These are phyloP conservation scores for Penicillium sp. DNA, from an alignment of 2,329 filamentous ascomycete species.

Conservation along the genomic window DNA sequence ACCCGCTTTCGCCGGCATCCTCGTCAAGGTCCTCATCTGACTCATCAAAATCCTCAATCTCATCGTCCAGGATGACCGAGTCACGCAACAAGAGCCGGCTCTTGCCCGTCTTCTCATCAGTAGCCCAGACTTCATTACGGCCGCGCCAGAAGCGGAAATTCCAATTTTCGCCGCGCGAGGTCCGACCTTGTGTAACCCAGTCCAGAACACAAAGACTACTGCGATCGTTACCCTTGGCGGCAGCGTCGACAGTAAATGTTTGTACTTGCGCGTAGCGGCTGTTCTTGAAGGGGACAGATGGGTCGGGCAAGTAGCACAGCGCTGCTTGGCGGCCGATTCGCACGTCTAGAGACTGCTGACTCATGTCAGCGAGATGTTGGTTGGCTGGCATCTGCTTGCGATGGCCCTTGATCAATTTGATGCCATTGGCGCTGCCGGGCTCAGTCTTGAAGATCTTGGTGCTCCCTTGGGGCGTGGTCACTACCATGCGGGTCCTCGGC, in stretches of 20 bases:
- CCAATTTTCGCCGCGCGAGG: slow-evolving; percentile 88
- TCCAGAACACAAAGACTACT: slow-evolving; percentile 80
- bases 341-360: slow-evolving; percentile 58
- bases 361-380: slow-evolving; percentile 44
- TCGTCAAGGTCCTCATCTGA: slow-evolving; percentile 36
- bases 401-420: slow-evolving; percentile 36
- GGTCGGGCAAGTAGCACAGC: slow-evolving; percentile 78
- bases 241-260: slow-evolving; percentile 67
- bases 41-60: slow-evolving; percentile 36
- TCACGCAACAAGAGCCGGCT: slow-evolving; percentile 80
- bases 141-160: slow-evolving; percentile 78
- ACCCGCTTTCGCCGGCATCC: slow-evolving; percentile 24
- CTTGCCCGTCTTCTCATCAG: slow-evolving; percentile 45
- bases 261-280: slow-evolving; percentile 87
- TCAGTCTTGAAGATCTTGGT: slow-evolving; percentile 94
- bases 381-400: slow-evolving; percentile 48
- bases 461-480: slow-evolving; percentile 71
- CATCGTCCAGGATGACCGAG: slow-evolving; percentile 74
- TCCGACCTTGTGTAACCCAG: slow-evolving; percentile 90
- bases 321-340: slow-evolving; percentile 56
- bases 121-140: slow-evolving; percentile 75
- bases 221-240: slow-evolving; percentile 43
- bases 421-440: slow-evolving; percentile 25
- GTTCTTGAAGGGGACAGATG: slow-evolving; percentile 85
- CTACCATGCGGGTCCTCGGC: slow-evolving; percentile 67